Conservation (phyloP, 305 asterid genomes). For the Fraxinus platypoda region DNA sequence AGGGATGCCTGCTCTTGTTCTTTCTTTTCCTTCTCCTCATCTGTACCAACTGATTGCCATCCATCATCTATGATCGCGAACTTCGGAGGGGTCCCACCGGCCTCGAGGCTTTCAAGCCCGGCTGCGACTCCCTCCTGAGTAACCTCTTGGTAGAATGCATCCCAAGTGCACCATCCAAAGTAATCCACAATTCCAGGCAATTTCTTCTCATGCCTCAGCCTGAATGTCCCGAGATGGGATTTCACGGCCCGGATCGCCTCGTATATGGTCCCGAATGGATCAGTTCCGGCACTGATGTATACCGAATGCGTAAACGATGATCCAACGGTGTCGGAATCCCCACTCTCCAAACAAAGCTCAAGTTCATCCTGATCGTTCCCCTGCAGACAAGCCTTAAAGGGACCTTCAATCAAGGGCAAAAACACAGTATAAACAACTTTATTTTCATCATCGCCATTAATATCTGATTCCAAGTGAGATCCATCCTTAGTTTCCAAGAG, state of each 20-base stretch:
- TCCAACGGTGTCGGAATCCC: slow-evolving; percentile 34
- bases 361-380: slow-evolving; percentile 44
- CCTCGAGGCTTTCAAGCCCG: slow-evolving; percentile 37
- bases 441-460: slow-evolving; percentile 8
- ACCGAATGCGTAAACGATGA: slow-evolving; percentile 36
- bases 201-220: slow-evolving; percentile 46
- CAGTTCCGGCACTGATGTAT: slow-evolving; percentile 39
- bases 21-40: slow-evolving; percentile 6
- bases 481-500: slow-evolving; percentile 35
- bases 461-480: slow-evolving; percentile 23
- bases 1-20: slow-evolving; percentile 16
- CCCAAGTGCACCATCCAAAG: slow-evolving; percentile 63
- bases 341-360: slow-evolving; percentile 48
- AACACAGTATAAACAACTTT: slow-evolving; percentile 31
- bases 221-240: slow-evolving; percentile 39
- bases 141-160: slow-evolving; percentile 50
- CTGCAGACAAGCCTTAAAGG: slow-evolving; percentile 42
- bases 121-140: slow-evolving; percentile 49
- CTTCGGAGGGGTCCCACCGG: slow-evolving; percentile 42
- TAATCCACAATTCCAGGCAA: slow-evolving; percentile 43
- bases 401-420: slow-evolving; percentile 47
- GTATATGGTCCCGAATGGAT: slow-evolving; percentile 37
- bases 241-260: slow-evolving; percentile 40
- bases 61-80: slow-evolving; percentile 50
- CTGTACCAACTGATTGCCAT: slow-evolving; percentile 44